Evolutionary conservation across 805 yeast species (phyloP), one percentile per base, ranked within the genome.

Genomic region (Cyberlindnera xishuangbannaensis): DNA sequence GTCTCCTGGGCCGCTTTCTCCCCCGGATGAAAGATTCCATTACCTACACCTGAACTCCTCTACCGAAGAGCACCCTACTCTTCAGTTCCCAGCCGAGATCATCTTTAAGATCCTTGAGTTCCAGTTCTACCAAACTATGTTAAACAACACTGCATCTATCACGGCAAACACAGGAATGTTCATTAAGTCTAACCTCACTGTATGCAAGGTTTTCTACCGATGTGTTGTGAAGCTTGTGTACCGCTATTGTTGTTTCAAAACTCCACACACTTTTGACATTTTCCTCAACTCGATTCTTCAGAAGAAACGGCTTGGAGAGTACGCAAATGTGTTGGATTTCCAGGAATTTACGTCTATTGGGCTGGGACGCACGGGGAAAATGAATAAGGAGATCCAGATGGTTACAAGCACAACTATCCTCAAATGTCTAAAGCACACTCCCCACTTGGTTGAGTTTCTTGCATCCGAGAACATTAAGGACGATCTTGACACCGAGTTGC

Each of bases 381-480:
- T 87, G 95, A 88, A 83, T 59, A 79, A 75, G 56, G 94, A 83
- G 58, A 87, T 87, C 47, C 94, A 87, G 58, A 83, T 84, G 83
- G 85, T 87, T 25, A 87, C 95, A 1, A 67, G 79, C 25, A 61
- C 64, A 18, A 87, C 95, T 3, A 76, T 87, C 16, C 56, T 72
- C 28, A 64, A 73, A 15, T 83, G 85, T 37, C 63, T 87, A 18
- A 51, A 58, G 31, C 56, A 73, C 37, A 78, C 83, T 1, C 82
- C 85, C 0, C 78, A 81, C 43, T 59, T 88, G 31, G 60, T 73
- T 9, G 95, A 87, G 54, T 85, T 88, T 54, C 62, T 86, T 36
- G 92, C 86, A 2, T 74, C 83, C 43, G 97, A 87, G 53, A 81
- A 83, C 46, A 82, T 87, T 38, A 92, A 86, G 59, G 83, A 71